Evolutionary conservation across 2,329 filamentous ascomycete genomes (phyloP), one percentile per base, ranked within the genome.

Genomic region (Fusarium sp.): DNA sequence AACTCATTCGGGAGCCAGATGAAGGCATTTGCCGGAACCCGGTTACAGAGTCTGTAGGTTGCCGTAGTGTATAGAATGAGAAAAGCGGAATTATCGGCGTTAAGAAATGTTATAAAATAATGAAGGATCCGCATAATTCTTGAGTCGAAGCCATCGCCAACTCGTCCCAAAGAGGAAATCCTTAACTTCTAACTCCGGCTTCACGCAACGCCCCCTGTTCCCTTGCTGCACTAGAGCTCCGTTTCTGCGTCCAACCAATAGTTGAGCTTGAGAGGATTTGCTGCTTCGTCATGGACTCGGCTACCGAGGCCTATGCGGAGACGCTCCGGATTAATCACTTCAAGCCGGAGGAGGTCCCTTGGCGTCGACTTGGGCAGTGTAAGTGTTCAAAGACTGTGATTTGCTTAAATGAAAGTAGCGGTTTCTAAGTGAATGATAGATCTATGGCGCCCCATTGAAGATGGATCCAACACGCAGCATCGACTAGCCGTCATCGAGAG

Each of bases 281-380:
- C 1, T 54, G 10, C 14, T 5, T 57, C 8, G 27, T 30, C 50
- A 76, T 75, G 74, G 74, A 76, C 41, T n/a, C 74, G 18, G 58
- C 66, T 27, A 68, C 57, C 8, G 70, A 75, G 48, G 60, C 68
- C 16, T 75, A 75, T 23, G 66, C 74, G 10, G 37, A 73, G 57
- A 74, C 70, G 9, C 65, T 76, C 20, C 68, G 67, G 6, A 72
- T 76, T 52, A 73, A 75, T 20, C 70, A 76, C 63, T 76, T 75
- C 62, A 76, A 75, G 50, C 74, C 74, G 4, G 58, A 48, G 8
- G 70, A 76, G n/a, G 74, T 76, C 1, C 74, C 74, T 23, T 75
- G 74, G 70, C 72, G 72, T 10, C 70, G 74, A 16, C 62, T 76
- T 34, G 74, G 74, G 13, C 74, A 76, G 50, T 75, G 74, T 75